These are phyloP conservation scores for Fusarium sp. DNA, from an alignment of 2,329 filamentous ascomycete genomes.

Conservation along the genomic window DNA sequence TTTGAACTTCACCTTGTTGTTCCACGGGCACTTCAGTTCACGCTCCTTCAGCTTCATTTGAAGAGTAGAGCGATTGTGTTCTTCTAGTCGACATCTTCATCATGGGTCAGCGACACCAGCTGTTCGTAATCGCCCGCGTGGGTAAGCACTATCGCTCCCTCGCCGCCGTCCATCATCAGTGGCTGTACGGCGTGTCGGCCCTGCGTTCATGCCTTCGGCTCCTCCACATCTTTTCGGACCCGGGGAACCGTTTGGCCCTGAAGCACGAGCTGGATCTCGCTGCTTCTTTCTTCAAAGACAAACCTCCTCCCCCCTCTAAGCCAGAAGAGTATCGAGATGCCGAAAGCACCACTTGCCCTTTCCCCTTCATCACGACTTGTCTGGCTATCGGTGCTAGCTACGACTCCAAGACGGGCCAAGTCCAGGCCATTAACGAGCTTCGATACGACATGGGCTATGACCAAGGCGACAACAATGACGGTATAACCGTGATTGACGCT, in stretches of 20 bases:
- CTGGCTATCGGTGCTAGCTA: conserved; percentile 14
- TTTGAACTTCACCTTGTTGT: background rate
- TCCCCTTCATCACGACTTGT: conserved; percentile 20
- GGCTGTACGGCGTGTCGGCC: conserved; percentile 21
- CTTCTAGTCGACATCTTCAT: background rate
- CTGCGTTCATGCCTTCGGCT: conserved; percentile 16
- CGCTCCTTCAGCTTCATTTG: background rate
- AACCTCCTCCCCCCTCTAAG: background rate
- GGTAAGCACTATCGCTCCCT: conserved; percentile 17
- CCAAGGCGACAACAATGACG: conserved; percentile 7
- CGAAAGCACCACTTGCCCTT: background rate
- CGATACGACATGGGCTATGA: conserved; percentile 1
- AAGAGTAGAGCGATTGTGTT: background rate
- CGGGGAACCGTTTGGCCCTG: conserved; percentile 10
- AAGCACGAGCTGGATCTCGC: conserved; percentile 15
- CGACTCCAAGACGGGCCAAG: background rate
- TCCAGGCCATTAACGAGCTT: background rate
- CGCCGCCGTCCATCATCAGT: conserved; percentile 25
- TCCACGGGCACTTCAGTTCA: background rate
- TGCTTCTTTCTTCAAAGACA: background rate
- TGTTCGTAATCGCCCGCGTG: conserved; percentile 32
- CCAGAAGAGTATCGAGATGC: background rate
- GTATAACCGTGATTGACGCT: conserved; percentile 12
- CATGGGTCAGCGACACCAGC: conserved; percentile 30
- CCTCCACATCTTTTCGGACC: conserved; percentile 19